Conservation (phyloP, 495 filamentous ascomycete genomes). For the Trichoderma erinaceum region DNA sequence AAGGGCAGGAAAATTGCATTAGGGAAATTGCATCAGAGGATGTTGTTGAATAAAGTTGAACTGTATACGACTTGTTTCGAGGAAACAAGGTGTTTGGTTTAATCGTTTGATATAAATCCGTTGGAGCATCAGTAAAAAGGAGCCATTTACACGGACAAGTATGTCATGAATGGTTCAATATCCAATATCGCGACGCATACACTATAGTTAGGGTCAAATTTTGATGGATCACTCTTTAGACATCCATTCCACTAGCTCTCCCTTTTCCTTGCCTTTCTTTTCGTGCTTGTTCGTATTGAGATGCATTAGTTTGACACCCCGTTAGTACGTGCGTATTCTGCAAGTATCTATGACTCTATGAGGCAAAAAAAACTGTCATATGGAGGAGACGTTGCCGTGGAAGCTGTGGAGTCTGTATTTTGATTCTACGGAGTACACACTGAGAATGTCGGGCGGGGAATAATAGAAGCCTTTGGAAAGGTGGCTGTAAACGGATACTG, state of each 20-base stretch:
- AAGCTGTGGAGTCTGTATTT: not conserved
- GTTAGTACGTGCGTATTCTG: not conserved
- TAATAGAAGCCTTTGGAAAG: constrained; percentile 7
- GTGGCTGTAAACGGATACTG: not conserved
- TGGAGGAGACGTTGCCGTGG: not conserved
- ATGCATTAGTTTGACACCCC: not conserved
- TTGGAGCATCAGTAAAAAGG: not conserved
- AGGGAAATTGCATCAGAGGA: not conserved
- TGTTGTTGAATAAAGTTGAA: not conserved
- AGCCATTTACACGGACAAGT: no score
- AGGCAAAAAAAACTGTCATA: not conserved
- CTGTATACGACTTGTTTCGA: not conserved
- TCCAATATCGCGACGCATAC: not conserved
- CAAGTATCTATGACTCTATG: not conserved
- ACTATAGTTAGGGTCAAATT: not conserved
- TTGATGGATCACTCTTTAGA: not conserved
- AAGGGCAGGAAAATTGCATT: not conserved
- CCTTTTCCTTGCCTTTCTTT: no score
- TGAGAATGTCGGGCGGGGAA: constrained; percentile 6
- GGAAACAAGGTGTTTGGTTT: not conserved
- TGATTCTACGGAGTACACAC: not conserved
- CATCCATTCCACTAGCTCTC: not conserved
- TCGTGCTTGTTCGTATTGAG: no score
- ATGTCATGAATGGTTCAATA: no score
- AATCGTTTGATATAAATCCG: not conserved